These are phyloP conservation scores for Luffa acutangula DNA, from an alignment of 306 rosid genomes.

Conservation along the genomic window DNA sequence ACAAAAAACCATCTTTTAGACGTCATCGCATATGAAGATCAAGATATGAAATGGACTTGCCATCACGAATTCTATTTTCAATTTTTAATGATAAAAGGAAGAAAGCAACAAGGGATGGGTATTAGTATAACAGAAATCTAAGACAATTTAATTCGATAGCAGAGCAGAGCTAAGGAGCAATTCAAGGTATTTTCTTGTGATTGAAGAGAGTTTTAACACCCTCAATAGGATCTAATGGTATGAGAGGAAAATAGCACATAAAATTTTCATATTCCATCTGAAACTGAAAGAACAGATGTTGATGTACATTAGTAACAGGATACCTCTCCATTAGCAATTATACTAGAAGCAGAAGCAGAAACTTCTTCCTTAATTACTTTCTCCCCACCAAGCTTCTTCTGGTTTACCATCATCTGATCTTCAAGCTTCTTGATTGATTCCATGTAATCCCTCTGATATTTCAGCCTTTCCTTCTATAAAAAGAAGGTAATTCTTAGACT, in stretches of 20 bases:
- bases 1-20: neutral
- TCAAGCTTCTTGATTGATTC: constrained; percentile 90
- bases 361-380: constrained; percentile 22
- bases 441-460: constrained; percentile 81
- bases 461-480: constrained; percentile 65
- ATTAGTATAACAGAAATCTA: neutral
- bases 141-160: neutral
- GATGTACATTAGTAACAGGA: neutral
- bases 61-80: neutral
- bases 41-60: neutral
- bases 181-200: neutral
- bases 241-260: neutral
- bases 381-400: constrained; percentile 31
- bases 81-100: neutral
- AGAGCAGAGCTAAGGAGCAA: neutral
- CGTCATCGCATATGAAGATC: neutral
- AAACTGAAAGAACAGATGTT: neutral
- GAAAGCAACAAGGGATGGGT: neutral
- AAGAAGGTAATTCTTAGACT: constrained; percentile 10
- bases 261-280: neutral
- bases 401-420: constrained; percentile 57
- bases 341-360: constrained; percentile 12
- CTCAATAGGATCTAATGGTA: neutral
- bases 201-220: neutral
- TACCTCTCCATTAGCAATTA: constrained; percentile 39